Percentiles rank a stretch among this genome's conserved stretches.
These are phyloP conservation scores for Powellomyces hirtus DNA, from an alignment of 192 early-diverging fungal genomes.

Conservation along the genomic window DNA sequence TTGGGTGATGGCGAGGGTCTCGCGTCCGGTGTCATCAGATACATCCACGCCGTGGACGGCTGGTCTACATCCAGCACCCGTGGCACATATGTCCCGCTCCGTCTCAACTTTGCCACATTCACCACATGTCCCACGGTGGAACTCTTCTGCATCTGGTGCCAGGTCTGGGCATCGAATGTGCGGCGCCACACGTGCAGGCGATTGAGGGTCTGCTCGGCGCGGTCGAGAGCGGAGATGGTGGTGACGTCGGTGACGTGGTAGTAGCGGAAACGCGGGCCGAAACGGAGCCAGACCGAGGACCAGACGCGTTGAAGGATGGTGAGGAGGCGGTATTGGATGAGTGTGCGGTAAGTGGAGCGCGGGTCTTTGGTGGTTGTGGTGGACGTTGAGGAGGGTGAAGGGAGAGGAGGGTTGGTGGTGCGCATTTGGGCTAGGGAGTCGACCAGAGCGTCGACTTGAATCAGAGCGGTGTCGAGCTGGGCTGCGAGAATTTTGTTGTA, in stretches of 20 bases:
- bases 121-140: conserved; percentile 13
- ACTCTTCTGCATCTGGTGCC: conserved; percentile 19
- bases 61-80: conserved; percentile 7
- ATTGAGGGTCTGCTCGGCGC: conserved; percentile 32
- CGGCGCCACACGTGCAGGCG: conserved; percentile 32
- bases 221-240: conserved; percentile 1
- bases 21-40: neutral
- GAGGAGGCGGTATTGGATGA: conserved; percentile 31
- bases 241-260: conserved; percentile 32
- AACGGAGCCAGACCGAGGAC: conserved; percentile 33
- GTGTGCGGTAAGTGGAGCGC: neutral
- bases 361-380: neutral
- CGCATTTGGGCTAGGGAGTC: neutral
- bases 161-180: conserved; percentile 21
- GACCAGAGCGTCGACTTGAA: conserved; percentile 13
- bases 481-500: conserved; percentile 28
- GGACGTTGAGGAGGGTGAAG: neutral
- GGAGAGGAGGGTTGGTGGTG: neutral
- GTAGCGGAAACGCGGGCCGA: conserved; percentile 16
- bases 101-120: neutral
- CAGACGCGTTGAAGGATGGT: conserved; percentile 25
- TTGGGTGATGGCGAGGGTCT: neutral
- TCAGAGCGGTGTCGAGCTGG: conserved; percentile 16
- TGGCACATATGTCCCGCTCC: neutral
- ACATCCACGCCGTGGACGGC: neutral